A percentile compares a stretch with the other conserved stretches of the same genome.
These are phyloP conservation scores for Knufia fluminis DNA, from an alignment of 2,329 filamentous ascomycete species.

Conservation along the genomic window DNA sequence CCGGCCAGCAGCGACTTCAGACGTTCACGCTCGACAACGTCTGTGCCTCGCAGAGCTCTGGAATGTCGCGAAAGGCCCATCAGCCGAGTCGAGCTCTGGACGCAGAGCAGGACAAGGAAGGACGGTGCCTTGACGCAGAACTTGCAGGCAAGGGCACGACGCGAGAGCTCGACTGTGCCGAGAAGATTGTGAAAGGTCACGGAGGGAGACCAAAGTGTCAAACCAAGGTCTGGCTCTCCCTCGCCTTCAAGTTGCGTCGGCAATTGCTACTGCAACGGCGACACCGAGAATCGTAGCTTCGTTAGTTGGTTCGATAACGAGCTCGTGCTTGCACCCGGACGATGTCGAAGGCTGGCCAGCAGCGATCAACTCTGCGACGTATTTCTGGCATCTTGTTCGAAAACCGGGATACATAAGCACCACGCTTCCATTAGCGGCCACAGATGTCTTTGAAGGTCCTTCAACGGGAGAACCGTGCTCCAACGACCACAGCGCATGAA, in stretches of 20 bases:
- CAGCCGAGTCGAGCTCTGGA: no score
- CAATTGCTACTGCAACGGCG: slow-evolving; percentile 39
- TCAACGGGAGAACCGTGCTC: slow-evolving; percentile 42
- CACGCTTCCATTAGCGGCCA: slow-evolving; percentile 45
- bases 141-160: no score
- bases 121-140: no score
- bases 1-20: no score
- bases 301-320: slow-evolving; percentile 33
- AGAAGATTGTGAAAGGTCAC: no score
- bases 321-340: slow-evolving; percentile 17
- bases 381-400: slow-evolving; percentile 34
- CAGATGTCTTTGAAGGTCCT: slow-evolving; percentile 29
- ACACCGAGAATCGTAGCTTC: slow-evolving; percentile 39
- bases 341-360: slow-evolving; percentile 22
- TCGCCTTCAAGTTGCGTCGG: slow-evolving; percentile 15
- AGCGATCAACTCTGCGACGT: slow-evolving; percentile 33
- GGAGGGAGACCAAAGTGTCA: no score
- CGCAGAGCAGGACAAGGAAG: no score
- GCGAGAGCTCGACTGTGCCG: no score
- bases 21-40: no score
- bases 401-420: slow-evolving; percentile 45
- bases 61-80: no score
- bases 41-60: no score
- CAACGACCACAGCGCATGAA: slow-evolving; percentile 53
- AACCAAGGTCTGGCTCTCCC: no score